A percentile compares a stretch with the other conserved stretches of the same genome.
Evolutionary conservation across 2,329 filamentous ascomycete genomes (phyloP).

Genomic region (Leptosphaerulina australis): DNA sequence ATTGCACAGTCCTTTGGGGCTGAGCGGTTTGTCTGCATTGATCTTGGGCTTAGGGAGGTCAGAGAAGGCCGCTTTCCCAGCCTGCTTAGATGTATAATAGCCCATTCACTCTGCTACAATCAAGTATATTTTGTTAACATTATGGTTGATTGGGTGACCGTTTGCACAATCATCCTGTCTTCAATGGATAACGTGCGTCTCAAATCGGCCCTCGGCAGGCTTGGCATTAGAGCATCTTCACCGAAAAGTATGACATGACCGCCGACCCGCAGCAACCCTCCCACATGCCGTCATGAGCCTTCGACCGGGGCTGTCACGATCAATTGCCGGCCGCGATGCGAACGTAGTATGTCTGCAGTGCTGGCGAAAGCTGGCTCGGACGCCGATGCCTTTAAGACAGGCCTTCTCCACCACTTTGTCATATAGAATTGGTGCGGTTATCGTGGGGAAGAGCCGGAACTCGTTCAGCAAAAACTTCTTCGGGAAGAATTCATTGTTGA

Average conservation of each 20-base stretch:
- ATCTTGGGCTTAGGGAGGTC: constrained; percentile 31
- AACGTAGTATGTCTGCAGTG: constrained; percentile 44
- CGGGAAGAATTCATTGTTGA: constrained; percentile 45
- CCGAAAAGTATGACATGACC: constrained; percentile 17
- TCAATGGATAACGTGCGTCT: constrained; percentile 3
- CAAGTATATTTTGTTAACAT: constrained; percentile 12
- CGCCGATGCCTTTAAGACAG: constrained; percentile 30
- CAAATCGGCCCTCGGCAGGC: constrained; percentile 3
- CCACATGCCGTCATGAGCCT: constrained; percentile 46
- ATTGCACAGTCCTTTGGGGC: constrained; percentile 1
- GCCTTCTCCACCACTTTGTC: constrained; percentile 38
- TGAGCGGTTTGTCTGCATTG: constrained; percentile 29
- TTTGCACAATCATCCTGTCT: neutral
- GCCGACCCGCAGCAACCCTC: constrained; percentile 10
- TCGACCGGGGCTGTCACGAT: constrained; percentile 40
- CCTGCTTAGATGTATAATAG: constrained; percentile 41
- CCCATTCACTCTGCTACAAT: constrained; percentile 19
- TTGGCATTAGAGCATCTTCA: constrained; percentile 12
- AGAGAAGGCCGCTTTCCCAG: constrained; percentile 35
- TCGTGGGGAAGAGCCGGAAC: constrained; percentile 37
- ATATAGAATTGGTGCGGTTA: constrained; percentile 37
- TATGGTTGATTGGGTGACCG: neutral
- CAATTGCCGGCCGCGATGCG: constrained; percentile 37
- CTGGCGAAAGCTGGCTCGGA: constrained; percentile 38
- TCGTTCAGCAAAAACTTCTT: constrained; percentile 49